These are phyloP conservation scores for Phaffia australis DNA, from an alignment of 768 basidiomycete species.

Conservation along the genomic window DNA sequence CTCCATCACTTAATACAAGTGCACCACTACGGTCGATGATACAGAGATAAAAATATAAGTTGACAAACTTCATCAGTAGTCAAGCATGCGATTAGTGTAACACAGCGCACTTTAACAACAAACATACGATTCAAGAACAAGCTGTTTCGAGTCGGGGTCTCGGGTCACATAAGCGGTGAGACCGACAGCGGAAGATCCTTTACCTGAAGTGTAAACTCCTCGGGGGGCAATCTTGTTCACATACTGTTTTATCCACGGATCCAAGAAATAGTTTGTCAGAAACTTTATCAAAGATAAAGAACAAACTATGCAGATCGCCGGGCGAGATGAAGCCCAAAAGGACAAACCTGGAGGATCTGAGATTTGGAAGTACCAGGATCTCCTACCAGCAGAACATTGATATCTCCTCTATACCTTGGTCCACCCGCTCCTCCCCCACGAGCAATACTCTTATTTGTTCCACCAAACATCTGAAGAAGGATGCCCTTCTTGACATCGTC, in stretches of 20 bases:
- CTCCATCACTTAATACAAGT: conserved; percentile 85
- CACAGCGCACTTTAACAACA: background rate
- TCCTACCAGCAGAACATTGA: conserved; percentile 92
- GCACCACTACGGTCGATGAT: conserved; percentile 51
- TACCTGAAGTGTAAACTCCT: conserved; percentile 94
- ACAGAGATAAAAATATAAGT: conserved; percentile 33
- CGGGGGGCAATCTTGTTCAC: conserved; percentile 98
- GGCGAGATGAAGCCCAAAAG: background rate
- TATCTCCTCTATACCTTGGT: conserved; percentile 91
- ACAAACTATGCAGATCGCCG: background rate
- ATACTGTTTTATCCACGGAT: conserved; percentile 49
- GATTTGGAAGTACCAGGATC: conserved; percentile 96
- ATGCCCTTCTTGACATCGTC: conserved; percentile 99
- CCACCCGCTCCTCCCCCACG: conserved; percentile 91
- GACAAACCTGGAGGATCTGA: conserved; percentile 73
- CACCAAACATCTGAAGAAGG: conserved; percentile 87
- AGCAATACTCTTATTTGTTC: conserved; percentile 90
- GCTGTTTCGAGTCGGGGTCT: conserved; percentile 94
- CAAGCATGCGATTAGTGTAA: background rate
- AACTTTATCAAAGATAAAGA: background rate
- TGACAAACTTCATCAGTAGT: background rate
- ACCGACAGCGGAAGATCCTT: conserved; percentile 97
- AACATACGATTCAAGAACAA: conserved; percentile 81
- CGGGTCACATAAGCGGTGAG: conserved; percentile 96
- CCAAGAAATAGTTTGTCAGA: conserved; percentile 15